Evolutionary conservation across 2,329 filamentous ascomycete species (phyloP).

Genomic region (Niveomyces coronatus): DNA sequence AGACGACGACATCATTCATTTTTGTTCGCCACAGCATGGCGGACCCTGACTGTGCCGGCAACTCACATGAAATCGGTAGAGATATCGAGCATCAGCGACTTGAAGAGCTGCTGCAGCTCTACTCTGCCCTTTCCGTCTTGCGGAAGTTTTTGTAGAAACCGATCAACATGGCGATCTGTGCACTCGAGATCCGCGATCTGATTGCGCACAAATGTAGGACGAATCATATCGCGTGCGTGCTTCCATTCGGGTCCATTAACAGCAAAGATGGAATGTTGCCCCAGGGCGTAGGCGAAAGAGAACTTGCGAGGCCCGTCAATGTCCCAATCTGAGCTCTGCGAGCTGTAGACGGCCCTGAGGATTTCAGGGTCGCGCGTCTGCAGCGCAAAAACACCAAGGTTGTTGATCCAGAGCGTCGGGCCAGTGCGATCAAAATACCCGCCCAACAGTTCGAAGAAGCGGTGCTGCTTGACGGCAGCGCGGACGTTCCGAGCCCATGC

Average conservation of each 20-base stretch:
- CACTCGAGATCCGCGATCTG: slow-evolving; percentile 57
- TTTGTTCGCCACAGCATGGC: no score
- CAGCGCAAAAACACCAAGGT: slow-evolving; percentile 29
- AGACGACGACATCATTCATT: no score
- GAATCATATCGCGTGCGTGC: slow-evolving; percentile 38
- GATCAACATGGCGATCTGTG: slow-evolving; percentile 58
- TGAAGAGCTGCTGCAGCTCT: slow-evolving; percentile 54
- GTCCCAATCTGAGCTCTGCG: slow-evolving; percentile 42
- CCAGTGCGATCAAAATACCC: slow-evolving; percentile 24
- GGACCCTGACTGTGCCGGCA: slow-evolving; percentile 6
- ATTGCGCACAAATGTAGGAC: slow-evolving; percentile 42
- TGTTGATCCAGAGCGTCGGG: slow-evolving; percentile 22
- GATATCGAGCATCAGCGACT: slow-evolving; percentile 54
- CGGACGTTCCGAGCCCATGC: slow-evolving; percentile 34
- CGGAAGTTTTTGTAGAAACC: slow-evolving; percentile 49
- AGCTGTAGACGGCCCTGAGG: slow-evolving; percentile 43
- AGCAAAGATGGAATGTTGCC: slow-evolving; percentile 42
- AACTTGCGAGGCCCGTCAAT: slow-evolving; percentile 28
- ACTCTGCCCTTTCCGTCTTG: slow-evolving; percentile 39
- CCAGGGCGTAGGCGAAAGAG: slow-evolving; percentile 34
- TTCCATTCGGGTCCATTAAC: slow-evolving; percentile 44
- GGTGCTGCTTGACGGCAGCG: slow-evolving; percentile 24
- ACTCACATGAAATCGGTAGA: slow-evolving; percentile 54
- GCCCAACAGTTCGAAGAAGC: slow-evolving; percentile 23
- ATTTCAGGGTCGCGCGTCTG: slow-evolving; percentile 43